Evolutionary conservation across 148 eudicot species (phyloP), one percentile per base, ranked within the genome.

Genomic region (Chenopodium berlandieri): DNA sequence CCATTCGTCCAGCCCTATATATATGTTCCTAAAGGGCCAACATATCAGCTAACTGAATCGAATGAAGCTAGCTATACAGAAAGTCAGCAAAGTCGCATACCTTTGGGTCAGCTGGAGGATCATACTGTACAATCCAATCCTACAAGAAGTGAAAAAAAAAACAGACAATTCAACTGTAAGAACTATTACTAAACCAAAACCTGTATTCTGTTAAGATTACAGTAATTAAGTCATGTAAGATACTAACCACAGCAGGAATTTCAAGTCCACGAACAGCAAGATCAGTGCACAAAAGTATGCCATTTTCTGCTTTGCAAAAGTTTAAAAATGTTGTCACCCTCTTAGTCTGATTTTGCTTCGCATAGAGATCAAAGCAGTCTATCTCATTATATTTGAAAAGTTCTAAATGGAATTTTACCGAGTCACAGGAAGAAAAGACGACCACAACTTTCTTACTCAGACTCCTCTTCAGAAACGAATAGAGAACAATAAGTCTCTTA

Each of bases 221-320:
- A 34, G 34, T 32, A 2, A 71, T 32, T 34, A 34, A 34, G 4
- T 80, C 64, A 77, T 22, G 40, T 27, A 70, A 54, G 44, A 73
- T 37, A 75, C 90, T 86, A 86, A 96, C 99, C 93, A 96, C 99
- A 54, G 92, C 85, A 71, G 95, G 98, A 78, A 96, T 94, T 85
- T 96, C 98, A 83, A 96, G 97, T 73, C 99, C 99, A 84, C 97
- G 95, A 76, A 97, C 99, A 73, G 95, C 99, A 79, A 96, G 97
- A 86, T 94, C 97, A 44, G 99, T 96, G 80, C 99, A 96, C 69
- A 96, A 82, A 31, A 96, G 88, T 37, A 96, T 90, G 65, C 99
- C 99, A 82, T 90, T 90, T 83, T 94, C 89, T 23, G 95, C 95
- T 84, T 91, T 86, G 85, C 94, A 88, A 79, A 94, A 96, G 32